Evolutionary conservation across 805 yeast genomes (phyloP).

Genomic region (Metschnikowia rubicola): DNA sequence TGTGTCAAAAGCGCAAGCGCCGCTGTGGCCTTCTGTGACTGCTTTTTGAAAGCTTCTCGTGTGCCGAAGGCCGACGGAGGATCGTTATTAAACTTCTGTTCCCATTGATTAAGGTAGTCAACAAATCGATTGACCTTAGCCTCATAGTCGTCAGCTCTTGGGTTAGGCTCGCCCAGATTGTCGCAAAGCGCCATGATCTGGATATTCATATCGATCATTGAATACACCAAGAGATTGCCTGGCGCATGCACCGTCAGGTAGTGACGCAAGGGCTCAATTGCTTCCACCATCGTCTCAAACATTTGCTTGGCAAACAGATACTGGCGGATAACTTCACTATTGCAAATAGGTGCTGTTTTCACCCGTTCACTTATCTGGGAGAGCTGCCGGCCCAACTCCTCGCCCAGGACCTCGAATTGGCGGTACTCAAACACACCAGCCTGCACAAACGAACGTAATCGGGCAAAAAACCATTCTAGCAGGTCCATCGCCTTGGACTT

Average conservation of each 20-base stretch:
- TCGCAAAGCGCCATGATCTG: not conserved
- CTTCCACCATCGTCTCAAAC: not conserved
- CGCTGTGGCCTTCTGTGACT: not conserved
- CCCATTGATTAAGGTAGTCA: not conserved
- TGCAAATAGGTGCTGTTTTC: not conserved
- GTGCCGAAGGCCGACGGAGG: not conserved
- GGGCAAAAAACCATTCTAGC: not conserved
- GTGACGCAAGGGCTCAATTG: conserved; percentile 1
- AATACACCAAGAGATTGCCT: not conserved
- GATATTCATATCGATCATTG: conserved; percentile 1
- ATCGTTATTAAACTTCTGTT: not conserved
- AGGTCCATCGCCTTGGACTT: not conserved
- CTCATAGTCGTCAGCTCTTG: not conserved
- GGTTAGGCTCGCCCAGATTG: not conserved
- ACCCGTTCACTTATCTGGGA: not conserved
- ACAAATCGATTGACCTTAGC: not conserved
- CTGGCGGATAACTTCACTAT: not conserved
- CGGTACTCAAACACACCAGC: not conserved
- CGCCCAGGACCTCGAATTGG: not conserved
- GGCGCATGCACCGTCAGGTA: not conserved
- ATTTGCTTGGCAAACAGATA: not conserved
- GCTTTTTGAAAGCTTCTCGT: not conserved
- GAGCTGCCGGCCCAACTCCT: not conserved
- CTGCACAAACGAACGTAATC: not conserved
- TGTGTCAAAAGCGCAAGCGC: not conserved